Evolutionary conservation across 140 eudicot genomes (phyloP), one percentile per base, ranked within the genome.

Genomic region (Stevia rebaudiana): DNA sequence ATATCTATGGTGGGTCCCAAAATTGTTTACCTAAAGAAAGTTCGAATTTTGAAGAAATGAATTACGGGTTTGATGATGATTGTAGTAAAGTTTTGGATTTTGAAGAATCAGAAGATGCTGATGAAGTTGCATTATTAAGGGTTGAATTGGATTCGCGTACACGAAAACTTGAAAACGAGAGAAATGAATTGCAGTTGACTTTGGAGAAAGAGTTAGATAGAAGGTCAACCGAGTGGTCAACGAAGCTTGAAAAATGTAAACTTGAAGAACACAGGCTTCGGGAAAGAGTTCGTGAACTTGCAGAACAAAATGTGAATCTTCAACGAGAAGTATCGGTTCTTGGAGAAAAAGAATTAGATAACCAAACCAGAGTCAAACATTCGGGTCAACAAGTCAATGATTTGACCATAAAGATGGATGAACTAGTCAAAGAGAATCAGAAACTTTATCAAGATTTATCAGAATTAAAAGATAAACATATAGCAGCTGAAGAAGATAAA

Each of bases 201-300:
- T 69, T 94, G 67, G 99, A 94, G 68, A 88, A 80, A 68, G 95
- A 94, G 61, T 73, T 94, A 40, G 99, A 94, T 51, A 63, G 99
- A 53, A 78, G 99, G 76, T 88, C 99, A 48, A 86, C 72, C 10
- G 99, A 94, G 47, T 94, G 99, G 99, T 83, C 95, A 18, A 60
- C 65, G 49, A 94, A 94, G 80, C 82, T 85, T 12, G 97, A 94
- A 72, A 88, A 86, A 51, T 94, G 72, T 74, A 91, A 86, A 67
- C 49, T 63, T 24, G 99, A 94, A 80, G 99, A 94, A 67, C 88
- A 85, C 69, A 79, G 94, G 80, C 94, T 94, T 63, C 83, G 99
- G 42, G 95, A 94, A 48, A 74, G 99, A 73, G 97, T 88, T 21
- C 71, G 97, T 43, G 99, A 94, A 69, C 94, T 94, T 31, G 99